Evolutionary conservation across 257 asterid genomes (phyloP), one percentile per base, ranked within the genome.

Genomic region (Scutellaria baicalensis): DNA sequence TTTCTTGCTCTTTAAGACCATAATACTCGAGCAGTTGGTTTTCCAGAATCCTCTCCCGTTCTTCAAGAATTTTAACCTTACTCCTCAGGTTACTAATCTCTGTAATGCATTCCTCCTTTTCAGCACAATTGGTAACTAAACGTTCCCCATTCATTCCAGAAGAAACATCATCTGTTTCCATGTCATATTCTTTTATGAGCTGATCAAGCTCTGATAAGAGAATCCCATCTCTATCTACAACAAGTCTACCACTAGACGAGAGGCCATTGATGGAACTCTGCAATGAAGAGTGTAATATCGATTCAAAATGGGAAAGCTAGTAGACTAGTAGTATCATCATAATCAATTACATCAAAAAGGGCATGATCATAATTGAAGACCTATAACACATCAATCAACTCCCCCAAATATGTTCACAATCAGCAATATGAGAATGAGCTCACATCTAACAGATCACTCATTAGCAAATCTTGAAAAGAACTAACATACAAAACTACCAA

Each of bases 1-100:
- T 84, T 80, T 91, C 93, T 75, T 91, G 97, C 85, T 89, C 99
- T 78, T 86, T 82, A 65, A 91, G 93, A 40, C 97, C 99, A 56
- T 91, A 89, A 69, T 82, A 91, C 86, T 89, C 95, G 17, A 94
- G 88, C 81, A 94, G 65, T 65, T 88, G 90, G 38, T 67, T 76
- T 77, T 94, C 97, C 12, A 94, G 82, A 45, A 60, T 63, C 75
- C 68, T 81, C 87, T 89, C 96, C 70, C 92, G 84, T 77, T 92
- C 95, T 75, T 84, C 71, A 18, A 89, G 94, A 66, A 67, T 56
- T 70, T 80, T 67, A 71, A 89, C 91, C 89, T 71, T 73, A 62
- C 40, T 71, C 39, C 86, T 71, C 13, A 89, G 89, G 68, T 48
- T 84, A 75, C 73, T 83, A 49, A 94, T 80, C 75, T 87, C 97